Base-by-base conservation (phyloP, 345 rosid species). In the Citrus reticulata region DNA sequence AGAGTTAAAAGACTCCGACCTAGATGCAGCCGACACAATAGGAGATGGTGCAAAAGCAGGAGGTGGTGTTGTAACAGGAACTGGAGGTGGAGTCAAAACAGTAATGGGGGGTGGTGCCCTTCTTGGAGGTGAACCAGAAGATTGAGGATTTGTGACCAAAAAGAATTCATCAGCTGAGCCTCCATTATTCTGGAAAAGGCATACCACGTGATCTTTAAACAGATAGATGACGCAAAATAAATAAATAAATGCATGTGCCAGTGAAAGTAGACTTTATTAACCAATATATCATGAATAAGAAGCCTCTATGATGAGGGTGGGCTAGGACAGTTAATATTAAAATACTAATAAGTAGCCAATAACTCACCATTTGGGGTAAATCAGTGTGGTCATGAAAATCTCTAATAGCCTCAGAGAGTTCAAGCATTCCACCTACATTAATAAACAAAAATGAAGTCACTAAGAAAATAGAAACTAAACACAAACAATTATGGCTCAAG, bases 71-170 rank as follows among this genome's bases (percentile, higher is more conserved):
- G 85, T 42, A 72, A 82, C 77, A 81, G 78, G 78, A 77, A 84
- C 61, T 72, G 87, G 78, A 57, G 82, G 46, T 22, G 90, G 77
- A 42, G 69, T 74, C 42, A 84, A 83, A 67, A 84, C 74, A 74
- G 93, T 92, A 82, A 88, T 34, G 62, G 91, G 86, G 4, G 99
- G 99, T 1, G 98, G 97, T 17, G 93, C 89, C 84, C 97, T 91
- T 84, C 85, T 91, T 0, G 99, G 99, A 88, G 99, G 99, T 70
- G 93, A 91, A 73, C 99, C 97, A 77, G 98, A 96, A 81, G 81
- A 79, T 77, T 91, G 97, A 55, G 92, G 89, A 85, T 80, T 86
- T 70, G 99, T 96, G 76, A 89, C 92, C 92, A 96, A 84, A 87
- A 91, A 93, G 86, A 94, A 96, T 27, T 96, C 99, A 81, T 93